A percentile compares a stretch with the other conserved stretches of the same genome.
phyloP scores from a whole-genome alignment of 176 grass and related monocot genomes.

The Microstegium vimineum region DNA sequence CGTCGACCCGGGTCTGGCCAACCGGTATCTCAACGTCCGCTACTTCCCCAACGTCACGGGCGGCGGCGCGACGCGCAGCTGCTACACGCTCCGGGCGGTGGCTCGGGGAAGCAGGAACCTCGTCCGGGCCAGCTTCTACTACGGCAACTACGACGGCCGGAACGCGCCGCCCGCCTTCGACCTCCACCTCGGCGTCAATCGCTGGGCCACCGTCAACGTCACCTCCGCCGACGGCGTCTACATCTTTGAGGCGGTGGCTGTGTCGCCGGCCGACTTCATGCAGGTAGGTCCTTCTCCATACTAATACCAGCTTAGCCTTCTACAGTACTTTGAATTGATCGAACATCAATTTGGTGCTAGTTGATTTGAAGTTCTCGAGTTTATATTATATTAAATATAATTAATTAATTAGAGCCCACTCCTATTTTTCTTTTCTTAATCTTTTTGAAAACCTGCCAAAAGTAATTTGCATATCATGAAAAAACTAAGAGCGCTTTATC shows the following conservation, averaged over 20 bases:
- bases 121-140: slow-evolving; percentile 28
- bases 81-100: slow-evolving; percentile 41
- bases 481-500: too few relatives aligned
- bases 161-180: slow-evolving; percentile 12
- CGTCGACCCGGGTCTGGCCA: not conserved
- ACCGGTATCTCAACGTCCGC: slow-evolving; percentile 13
- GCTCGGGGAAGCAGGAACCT: slow-evolving; percentile 25
- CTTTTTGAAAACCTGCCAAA: too few relatives aligned
- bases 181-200: slow-evolving; percentile 43
- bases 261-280: slow-evolving; percentile 20
- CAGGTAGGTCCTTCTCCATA: slow-evolving; percentile 11
- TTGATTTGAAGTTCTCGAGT: too few relatives aligned
- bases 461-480: too few relatives aligned
- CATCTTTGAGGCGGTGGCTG: slow-evolving; percentile 21
- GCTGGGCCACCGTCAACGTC: slow-evolving; percentile 47
- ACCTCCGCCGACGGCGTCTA: not conserved
- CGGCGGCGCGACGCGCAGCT: slow-evolving; percentile 25
- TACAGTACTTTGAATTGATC: too few relatives aligned
- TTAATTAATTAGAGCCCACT: too few relatives aligned
- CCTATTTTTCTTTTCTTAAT: too few relatives aligned
- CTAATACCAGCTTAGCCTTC: too few relatives aligned
- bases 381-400: too few relatives aligned
- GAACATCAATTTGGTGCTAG: too few relatives aligned
- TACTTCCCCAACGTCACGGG: slow-evolving; percentile 18
- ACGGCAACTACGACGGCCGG: slow-evolving; percentile 48